Evolutionary conservation across 768 basidiomycete genomes (phyloP).

Genomic region (Suillus ampliporus): DNA sequence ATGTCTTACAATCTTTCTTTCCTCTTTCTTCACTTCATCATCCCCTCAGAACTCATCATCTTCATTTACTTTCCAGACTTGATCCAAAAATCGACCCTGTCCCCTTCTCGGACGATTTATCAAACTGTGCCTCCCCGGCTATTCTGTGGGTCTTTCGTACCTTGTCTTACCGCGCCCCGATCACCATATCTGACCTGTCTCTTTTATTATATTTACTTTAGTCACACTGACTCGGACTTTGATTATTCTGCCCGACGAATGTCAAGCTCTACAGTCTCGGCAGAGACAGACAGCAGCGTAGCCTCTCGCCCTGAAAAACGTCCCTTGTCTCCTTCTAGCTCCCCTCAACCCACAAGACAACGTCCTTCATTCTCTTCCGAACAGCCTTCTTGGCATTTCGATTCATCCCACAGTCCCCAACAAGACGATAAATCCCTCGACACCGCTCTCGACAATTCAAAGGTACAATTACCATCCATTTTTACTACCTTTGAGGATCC

Average conservation of each 20-base stretch:
- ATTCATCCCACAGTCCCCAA: constrained; percentile 23
- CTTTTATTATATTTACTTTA: constrained; percentile 25
- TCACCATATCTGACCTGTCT: constrained; percentile 19
- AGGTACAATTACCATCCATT: constrained; percentile 77
- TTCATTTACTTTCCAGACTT: constrained; percentile 33
- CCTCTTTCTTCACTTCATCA: constrained; percentile 17
- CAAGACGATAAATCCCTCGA: constrained; percentile 49
- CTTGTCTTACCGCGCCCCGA: constrained; percentile 21
- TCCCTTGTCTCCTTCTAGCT: constrained; percentile 54
- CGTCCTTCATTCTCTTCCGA: constrained; percentile 42
- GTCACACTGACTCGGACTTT: constrained; percentile 51
- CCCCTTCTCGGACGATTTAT: constrained; percentile 51
- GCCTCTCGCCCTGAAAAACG: constrained; percentile 68
- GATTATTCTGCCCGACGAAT: constrained; percentile 69
- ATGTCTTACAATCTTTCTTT: constrained; percentile 19
- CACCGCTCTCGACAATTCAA: constrained; percentile 48
- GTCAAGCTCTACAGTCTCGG: constrained; percentile 77
- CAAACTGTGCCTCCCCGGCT: constrained; percentile 51
- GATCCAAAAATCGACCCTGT: constrained; percentile 47
- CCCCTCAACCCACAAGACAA: constrained; percentile 55
- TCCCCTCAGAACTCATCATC: not conserved
- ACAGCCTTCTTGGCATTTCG: constrained; percentile 31
- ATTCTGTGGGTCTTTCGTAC: constrained; percentile 47
- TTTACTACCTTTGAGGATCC: constrained; percentile 72
- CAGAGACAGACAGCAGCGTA: constrained; percentile 65